These are phyloP conservation scores for Alternaria dauci DNA, from an alignment of 2,329 filamentous ascomycete genomes.

Conservation along the genomic window DNA sequence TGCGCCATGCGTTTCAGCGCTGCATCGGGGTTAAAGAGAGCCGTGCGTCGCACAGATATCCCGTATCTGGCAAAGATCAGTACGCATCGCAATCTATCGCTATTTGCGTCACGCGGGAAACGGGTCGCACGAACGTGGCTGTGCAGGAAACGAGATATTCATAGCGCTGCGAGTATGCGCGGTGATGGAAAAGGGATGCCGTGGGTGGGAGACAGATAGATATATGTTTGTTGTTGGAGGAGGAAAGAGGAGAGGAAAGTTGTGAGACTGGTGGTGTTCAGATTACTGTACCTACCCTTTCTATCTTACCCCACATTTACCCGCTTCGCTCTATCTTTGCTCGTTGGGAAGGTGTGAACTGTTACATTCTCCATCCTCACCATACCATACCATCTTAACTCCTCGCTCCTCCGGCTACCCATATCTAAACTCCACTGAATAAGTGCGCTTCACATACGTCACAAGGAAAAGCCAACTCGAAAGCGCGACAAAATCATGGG, in stretches of 20 bases:
- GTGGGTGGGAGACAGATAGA: too few relatives aligned
- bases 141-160: neutral
- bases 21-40: neutral
- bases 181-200: too few relatives aligned
- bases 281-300: neutral
- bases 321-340: neutral
- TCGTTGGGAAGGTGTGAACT: neutral
- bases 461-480: neutral
- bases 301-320: neutral
- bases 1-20: neutral
- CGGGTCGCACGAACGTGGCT: neutral
- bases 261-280: neutral
- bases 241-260: too few relatives aligned
- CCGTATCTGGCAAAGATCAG: neutral
- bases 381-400: too few relatives aligned
- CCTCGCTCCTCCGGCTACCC: too few relatives aligned
- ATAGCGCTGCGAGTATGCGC: too few relatives aligned
- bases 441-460: too few relatives aligned
- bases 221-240: neutral
- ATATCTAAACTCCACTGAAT: too few relatives aligned
- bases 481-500: slow-evolving; percentile 15
- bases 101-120: neutral
- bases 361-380: too few relatives aligned
- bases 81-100: neutral
- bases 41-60: neutral